These are phyloP conservation scores for Trichoderma asperellum DNA, from an alignment of 2,329 filamentous ascomycete species.

Conservation along the genomic window DNA sequence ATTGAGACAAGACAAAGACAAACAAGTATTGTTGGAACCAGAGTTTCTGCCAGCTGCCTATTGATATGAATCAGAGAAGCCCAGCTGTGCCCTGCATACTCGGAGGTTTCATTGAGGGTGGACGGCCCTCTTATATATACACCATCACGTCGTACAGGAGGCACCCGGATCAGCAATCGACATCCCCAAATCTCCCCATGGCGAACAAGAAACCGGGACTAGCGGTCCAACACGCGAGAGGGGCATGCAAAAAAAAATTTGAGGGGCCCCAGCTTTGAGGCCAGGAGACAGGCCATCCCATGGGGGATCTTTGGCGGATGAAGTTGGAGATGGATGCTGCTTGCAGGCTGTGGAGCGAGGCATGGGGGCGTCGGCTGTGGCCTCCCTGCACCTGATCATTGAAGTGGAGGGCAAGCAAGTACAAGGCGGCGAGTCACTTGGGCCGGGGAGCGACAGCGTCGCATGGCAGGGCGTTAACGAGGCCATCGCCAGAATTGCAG, in stretches of 20 bases:
- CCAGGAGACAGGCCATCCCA: background rate
- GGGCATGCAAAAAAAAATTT: conserved; percentile 17
- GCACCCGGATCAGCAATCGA: conserved; percentile 9
- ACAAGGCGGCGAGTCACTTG: background rate
- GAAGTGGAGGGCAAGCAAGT: background rate
- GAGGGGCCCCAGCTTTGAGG: conserved; percentile 25
- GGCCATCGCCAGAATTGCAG: background rate
- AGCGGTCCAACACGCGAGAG: background rate
- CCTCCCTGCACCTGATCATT: conserved; percentile 13
- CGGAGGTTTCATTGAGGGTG: conserved; percentile 8
- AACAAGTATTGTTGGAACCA: background rate
- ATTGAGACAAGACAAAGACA: background rate
- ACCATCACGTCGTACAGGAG: background rate
- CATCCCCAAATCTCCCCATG: conserved; percentile 9
- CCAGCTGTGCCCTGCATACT: conserved; percentile 13
- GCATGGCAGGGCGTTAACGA: conserved; percentile 5
- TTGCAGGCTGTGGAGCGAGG: conserved; percentile 4
- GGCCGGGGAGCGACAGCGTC: background rate
- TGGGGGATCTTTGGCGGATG: conserved; percentile 14
- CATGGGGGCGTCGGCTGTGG: conserved; percentile 23
- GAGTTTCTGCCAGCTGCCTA: conserved; percentile 5
- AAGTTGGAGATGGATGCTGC: conserved; percentile 14
- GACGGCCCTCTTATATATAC: conserved; percentile 20
- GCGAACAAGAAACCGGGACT: background rate
- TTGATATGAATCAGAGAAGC: conserved; percentile 1